Base-by-base conservation (phyloP, 495 filamentous ascomycete species). In the Podospora australis region DNA sequence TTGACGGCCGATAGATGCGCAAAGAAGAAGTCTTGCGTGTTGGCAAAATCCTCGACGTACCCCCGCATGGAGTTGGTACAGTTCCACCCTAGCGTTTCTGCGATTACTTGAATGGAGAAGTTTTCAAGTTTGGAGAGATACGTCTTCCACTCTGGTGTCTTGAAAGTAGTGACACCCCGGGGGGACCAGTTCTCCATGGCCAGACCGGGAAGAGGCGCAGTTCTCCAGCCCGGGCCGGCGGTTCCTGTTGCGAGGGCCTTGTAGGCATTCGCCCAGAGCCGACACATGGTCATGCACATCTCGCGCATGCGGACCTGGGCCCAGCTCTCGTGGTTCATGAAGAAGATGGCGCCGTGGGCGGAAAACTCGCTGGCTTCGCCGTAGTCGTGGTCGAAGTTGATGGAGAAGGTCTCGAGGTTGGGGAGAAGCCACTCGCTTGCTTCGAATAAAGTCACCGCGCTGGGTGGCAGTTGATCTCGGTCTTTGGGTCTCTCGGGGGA, bases 331-430 rank as follows among this genome's bases (percentile, higher is more conserved):
- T 10, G 8, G 40, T 43, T 16, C 6, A 4, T 9, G 17, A 43
- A 43, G 4, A 43, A 26, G 20, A 7, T 13, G 9, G n/a, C 13
- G 40, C 40, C 11, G 21, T 25, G 10, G 9, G 39, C 22, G 6
- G n/a, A 6, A 6, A 26, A 43, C 21, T 43, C 40, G 9, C 10
- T 11, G 21, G 13, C 11, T 13, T 43, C 19, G 9, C 19, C 21
- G 11, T 43, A 43, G 40, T 43, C 23, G n/a, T 43, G 40, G n/a
- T 23, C 21, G n/a, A 43, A 43, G 23, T 19, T 43, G 40, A 43
- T 43, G 20, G 11, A 7, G 40, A 43, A 23, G 1, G 24, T 43
- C 22, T 43, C 24, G 0, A 43, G 20, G 13, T 29, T 43, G 0
- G 40, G 40, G 4, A 43, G 13, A 9, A 43, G 40, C 14, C 20